These are phyloP conservation scores for Zygosaccharomyces rouxii DNA, from an alignment of 805 yeast genomes.

Conservation along the genomic window DNA sequence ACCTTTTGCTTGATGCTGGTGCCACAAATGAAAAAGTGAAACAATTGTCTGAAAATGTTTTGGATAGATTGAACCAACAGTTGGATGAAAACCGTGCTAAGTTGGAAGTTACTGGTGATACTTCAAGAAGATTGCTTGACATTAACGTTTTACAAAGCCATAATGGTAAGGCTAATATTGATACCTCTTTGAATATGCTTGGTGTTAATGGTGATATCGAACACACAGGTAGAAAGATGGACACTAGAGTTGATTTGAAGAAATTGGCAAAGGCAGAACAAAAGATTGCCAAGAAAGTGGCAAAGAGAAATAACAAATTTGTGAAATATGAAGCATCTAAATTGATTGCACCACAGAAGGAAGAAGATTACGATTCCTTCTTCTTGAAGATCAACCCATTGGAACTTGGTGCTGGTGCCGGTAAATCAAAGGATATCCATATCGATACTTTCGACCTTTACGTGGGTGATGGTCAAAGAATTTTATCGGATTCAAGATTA, in stretches of 20 bases:
- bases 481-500: slow-evolving; percentile 79
- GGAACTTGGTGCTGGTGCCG: slow-evolving; percentile 84
- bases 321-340: slow-evolving; percentile 94
- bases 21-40: slow-evolving; percentile 58
- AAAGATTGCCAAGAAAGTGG: slow-evolving; percentile 95
- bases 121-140: slow-evolving; percentile 80
- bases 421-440: slow-evolving; percentile 95
- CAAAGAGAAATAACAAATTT: slow-evolving; percentile 75
- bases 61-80: slow-evolving; percentile 48
- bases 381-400: slow-evolving; percentile 93
- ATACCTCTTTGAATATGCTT: slow-evolving; percentile 68
- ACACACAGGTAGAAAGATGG: slow-evolving; percentile 86
- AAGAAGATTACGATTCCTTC: slow-evolving; percentile 87
- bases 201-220: slow-evolving; percentile 83
- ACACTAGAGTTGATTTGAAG: slow-evolving; percentile 92
- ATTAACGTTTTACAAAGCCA: slow-evolving; percentile 65
- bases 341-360: slow-evolving; percentile 58
- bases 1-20: slow-evolving; percentile 75
- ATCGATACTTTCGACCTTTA: slow-evolving; percentile 88
- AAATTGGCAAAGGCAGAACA: slow-evolving; percentile 96
- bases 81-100: slow-evolving; percentile 66
- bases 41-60: slow-evolving; percentile 43
- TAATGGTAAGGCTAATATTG: slow-evolving; percentile 61
- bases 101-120: slow-evolving; percentile 74
- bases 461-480: slow-evolving; percentile 94